phyloP scores from a whole-genome alignment of 192 early-diverging fungal species.

The Coemansia sp. region DNA sequence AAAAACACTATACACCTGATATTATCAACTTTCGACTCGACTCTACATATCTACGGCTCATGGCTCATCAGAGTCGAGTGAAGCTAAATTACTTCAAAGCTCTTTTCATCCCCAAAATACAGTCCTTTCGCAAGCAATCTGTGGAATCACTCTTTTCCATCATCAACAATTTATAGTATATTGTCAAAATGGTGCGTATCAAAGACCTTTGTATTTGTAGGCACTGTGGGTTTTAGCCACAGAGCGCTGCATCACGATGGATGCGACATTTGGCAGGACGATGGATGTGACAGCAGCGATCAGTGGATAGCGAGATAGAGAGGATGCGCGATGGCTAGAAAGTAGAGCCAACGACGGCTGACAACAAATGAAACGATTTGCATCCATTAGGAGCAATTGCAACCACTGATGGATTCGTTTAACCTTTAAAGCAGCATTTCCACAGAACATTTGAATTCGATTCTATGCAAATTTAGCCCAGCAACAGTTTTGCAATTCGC shows the following conservation, averaged over 20 bases:
- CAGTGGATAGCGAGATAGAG: background rate
- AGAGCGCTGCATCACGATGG: background rate
- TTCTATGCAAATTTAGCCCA: background rate
- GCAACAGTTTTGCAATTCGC: too few species aligned
- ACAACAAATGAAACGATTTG: background rate
- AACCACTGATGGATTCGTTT: background rate
- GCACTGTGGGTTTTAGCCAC: background rate
- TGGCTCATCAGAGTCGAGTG: too few species aligned
- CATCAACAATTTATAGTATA: conserved; percentile 34
- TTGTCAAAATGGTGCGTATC: conserved; percentile 25
- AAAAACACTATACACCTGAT: background rate
- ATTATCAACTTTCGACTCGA: background rate
- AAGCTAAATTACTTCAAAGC: too few species aligned
- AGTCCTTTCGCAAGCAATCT: background rate
- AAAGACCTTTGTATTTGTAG: background rate
- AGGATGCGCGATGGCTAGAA: background rate
- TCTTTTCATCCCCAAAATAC: too few species aligned
- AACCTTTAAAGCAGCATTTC: background rate
- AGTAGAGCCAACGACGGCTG: background rate
- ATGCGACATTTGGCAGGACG: background rate
- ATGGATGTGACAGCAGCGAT: conserved; percentile 1
- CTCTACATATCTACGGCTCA: too few species aligned
- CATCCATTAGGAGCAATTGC: background rate
- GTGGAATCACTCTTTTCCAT: conserved; percentile 25
- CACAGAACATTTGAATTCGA: background rate